A percentile compares a stretch with the other conserved stretches of the same genome.
phyloP scores from a whole-genome alignment of 805 yeast genomes.

The Zygosaccharomyces bailii region DNA sequence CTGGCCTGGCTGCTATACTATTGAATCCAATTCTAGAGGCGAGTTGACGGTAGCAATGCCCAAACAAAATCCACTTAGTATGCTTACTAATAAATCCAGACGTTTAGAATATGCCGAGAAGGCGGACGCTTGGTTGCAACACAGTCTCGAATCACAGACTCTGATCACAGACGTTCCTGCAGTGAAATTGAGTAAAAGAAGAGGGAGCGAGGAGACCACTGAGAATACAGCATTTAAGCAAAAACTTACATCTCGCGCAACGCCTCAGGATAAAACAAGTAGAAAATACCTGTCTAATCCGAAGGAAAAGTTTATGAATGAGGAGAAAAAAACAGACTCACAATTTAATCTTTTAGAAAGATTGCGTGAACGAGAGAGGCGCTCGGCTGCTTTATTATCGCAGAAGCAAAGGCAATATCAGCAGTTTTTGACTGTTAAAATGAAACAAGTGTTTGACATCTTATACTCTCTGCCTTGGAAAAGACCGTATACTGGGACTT shows the following conservation, averaged over 20 bases:
- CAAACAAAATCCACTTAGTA: conserved; percentile 14
- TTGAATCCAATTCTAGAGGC: conserved; percentile 24
- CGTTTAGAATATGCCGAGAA: conserved; percentile 24
- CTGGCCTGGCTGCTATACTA: conserved; percentile 30
- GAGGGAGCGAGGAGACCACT: conserved; percentile 17
- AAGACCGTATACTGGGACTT: conserved; percentile 32
- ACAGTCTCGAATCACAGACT: neutral
- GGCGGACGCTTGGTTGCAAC: conserved; percentile 26
- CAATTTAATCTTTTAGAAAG: conserved; percentile 29
- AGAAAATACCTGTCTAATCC: conserved; percentile 21
- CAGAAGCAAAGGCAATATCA: conserved; percentile 29
- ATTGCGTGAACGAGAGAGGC: conserved; percentile 29
- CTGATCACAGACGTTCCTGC: conserved; percentile 26
- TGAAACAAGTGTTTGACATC: conserved; percentile 31
- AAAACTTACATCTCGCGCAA: conserved; percentile 1
- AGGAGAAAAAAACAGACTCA: conserved; percentile 21
- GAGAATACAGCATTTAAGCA: neutral
- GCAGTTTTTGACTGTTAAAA: conserved; percentile 29
- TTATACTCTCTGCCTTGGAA: conserved; percentile 23
- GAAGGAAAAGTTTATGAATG: conserved; percentile 19
- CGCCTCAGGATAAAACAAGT: conserved; percentile 3
- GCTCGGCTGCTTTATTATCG: conserved; percentile 26
- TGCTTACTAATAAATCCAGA: conserved; percentile 29
- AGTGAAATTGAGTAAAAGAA: conserved; percentile 25
- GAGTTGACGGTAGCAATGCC: conserved; percentile 28